These are phyloP conservation scores for Stagonosporopsis tanaceti DNA, from an alignment of 2,329 filamentous ascomycete species.

Conservation along the genomic window DNA sequence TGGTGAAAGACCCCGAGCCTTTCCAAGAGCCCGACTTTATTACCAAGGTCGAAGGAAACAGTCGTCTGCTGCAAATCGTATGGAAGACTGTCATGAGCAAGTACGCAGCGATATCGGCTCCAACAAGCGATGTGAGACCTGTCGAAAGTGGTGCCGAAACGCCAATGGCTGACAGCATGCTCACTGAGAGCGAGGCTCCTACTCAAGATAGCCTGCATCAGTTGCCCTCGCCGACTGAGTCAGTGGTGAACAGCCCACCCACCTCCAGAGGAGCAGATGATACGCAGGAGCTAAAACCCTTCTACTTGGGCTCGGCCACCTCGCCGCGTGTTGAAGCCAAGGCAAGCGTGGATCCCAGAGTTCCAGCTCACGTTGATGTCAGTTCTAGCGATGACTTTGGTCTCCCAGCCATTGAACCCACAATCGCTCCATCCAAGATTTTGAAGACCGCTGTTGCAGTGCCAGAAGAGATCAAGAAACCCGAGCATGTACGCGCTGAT, in stretches of 20 bases:
- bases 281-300: background rate
- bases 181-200: conserved; percentile 14
- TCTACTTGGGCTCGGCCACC: background rate
- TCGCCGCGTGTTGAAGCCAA: background rate
- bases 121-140: background rate
- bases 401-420: conserved; percentile 13
- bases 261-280: background rate
- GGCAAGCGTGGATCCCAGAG: no score
- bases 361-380: background rate
- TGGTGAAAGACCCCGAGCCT: conserved; percentile 30
- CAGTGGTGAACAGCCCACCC: conserved; percentile 1
- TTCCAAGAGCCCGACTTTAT: conserved; percentile 36
- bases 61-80: conserved; percentile 36
- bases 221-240: conserved; percentile 10
- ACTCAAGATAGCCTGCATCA: conserved; percentile 4
- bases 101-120: conserved; percentile 11
- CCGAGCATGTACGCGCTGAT: conserved; percentile 1
- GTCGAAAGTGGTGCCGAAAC: conserved; percentile 1
- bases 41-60: conserved; percentile 37
- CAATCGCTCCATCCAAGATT: background rate
- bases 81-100: conserved; percentile 41
- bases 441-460: background rate
- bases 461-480: background rate
- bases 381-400: conserved; percentile 1
- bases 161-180: conserved; percentile 3